Percentiles rank a stretch among this genome's conserved stretches.
These are phyloP conservation scores for Seiridium unicorne DNA, from an alignment of 2,329 filamentous ascomycete species.

Conservation along the genomic window DNA sequence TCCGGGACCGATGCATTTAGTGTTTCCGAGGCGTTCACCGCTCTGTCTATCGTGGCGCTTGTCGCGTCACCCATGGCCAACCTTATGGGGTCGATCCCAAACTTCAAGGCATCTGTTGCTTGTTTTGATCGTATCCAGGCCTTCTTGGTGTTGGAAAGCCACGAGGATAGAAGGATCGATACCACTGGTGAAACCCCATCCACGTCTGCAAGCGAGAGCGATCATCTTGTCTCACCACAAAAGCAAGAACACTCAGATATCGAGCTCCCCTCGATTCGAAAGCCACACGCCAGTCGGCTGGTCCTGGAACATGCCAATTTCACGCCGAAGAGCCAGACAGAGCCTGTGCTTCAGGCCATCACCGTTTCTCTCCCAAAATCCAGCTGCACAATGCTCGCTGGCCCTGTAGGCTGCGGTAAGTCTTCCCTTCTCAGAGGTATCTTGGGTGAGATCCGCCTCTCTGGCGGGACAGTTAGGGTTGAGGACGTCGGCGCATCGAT, in stretches of 20 bases:
- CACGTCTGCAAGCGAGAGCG: background rate
- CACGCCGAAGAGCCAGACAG: background rate
- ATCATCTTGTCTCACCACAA: background rate
- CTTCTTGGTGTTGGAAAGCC: background rate
- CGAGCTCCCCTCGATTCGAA: background rate
- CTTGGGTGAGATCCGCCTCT: conserved; percentile 31
- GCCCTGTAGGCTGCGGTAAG: conserved; percentile 43
- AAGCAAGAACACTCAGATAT: background rate
- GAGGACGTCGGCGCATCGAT: conserved; percentile 24
- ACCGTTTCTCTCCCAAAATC: background rate
- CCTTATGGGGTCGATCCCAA: background rate
- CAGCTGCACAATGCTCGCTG: conserved; percentile 36
- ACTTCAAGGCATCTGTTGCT: background rate
- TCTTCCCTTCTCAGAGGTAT: conserved; percentile 40
- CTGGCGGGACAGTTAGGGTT: background rate
- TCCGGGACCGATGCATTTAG: background rate
- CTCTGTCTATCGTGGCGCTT: background rate
- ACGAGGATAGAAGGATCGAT: background rate
- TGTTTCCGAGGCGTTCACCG: background rate
- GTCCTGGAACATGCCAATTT: background rate
- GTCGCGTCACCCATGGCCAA: conserved; percentile 3
- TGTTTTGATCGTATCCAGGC: conserved; percentile 1
- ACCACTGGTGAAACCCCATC: background rate
- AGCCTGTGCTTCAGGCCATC: background rate
- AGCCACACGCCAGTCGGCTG: background rate